A percentile compares a stretch with the other conserved stretches of the same genome.
Evolutionary conservation across 1,284 basidiomycete genomes (phyloP).

Genomic region (Pseudomicrostroma phylloplanum): DNA sequence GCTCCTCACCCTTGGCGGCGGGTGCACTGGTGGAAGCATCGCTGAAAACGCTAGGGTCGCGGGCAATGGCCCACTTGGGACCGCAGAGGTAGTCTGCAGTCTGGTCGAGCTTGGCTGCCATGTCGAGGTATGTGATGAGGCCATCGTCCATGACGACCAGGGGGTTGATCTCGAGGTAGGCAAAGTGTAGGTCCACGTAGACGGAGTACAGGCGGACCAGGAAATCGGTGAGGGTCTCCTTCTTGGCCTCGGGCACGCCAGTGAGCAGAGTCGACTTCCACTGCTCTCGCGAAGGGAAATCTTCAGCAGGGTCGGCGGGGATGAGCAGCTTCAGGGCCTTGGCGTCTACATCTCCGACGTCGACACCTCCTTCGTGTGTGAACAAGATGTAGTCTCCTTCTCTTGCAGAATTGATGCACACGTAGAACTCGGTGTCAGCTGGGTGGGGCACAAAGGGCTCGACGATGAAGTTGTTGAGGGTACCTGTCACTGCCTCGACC

Average conservation of each 20-base stretch:
- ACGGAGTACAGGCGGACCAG: conserved; percentile 90
- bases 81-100: conserved; percentile 97
- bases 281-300: conserved; percentile 72
- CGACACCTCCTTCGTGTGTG: conserved; percentile 97
- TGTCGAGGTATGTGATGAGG: conserved; percentile 90
- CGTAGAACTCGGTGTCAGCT: conserved; percentile 90
- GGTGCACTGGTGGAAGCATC: conserved; percentile 55
- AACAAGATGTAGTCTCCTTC: conserved; percentile 96
- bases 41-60: conserved; percentile 70
- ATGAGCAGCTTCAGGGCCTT: conserved; percentile 86
- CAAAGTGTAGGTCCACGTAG: conserved; percentile 77
- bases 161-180: conserved; percentile 99
- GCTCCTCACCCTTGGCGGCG: conserved; percentile 47
- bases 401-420: conserved; percentile 92
- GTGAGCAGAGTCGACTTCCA: conserved; percentile 39
- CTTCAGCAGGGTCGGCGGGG: conserved; percentile 69
- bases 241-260: conserved; percentile 37
- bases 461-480: conserved; percentile 93
- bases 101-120: conserved; percentile 96
- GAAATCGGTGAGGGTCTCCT: conserved; percentile 61
- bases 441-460: conserved; percentile 97
- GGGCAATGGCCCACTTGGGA: conserved; percentile 96
- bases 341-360: conserved; percentile 95
- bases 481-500: conserved; percentile 89
- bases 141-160: conserved; percentile 85